Evolutionary conservation across 176 grass and related monocot species (phyloP).

Genomic region (Carex pumila): DNA sequence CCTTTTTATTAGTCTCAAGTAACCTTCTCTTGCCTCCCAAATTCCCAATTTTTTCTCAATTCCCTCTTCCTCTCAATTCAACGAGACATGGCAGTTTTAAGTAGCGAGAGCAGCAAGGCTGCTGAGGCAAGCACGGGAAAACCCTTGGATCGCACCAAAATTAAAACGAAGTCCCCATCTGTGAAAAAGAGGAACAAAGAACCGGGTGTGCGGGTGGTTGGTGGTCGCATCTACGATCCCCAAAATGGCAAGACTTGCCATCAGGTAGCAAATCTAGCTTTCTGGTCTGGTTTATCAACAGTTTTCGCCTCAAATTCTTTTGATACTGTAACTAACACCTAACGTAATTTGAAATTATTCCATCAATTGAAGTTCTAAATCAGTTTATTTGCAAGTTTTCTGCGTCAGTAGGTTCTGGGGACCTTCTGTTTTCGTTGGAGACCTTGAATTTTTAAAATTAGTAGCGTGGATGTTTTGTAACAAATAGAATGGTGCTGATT

Average conservation of each 20-base stretch:
- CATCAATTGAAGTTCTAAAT: neutral
- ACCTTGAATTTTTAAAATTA: neutral
- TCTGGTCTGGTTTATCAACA: neutral
- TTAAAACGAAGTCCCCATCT: neutral
- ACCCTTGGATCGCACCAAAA: neutral
- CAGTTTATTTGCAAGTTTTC: neutral
- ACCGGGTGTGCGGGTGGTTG: constrained; percentile 44
- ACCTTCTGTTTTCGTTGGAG: neutral
- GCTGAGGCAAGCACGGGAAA: neutral
- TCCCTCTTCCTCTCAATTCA: neutral
- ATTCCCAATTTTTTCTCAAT: constrained; percentile 14
- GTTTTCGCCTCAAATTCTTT: neutral
- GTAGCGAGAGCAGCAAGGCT: neutral
- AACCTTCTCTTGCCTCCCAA: constrained; percentile 3
- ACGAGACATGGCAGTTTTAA: neutral
- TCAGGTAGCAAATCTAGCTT: constrained; percentile 39
- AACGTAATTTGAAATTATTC: neutral
- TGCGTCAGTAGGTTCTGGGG: neutral
- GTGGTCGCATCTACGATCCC: constrained; percentile 59
- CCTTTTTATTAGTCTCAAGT: neutral
- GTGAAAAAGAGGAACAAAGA: constrained; percentile 33
- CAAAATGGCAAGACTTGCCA: constrained; percentile 83
- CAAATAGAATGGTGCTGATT: neutral
- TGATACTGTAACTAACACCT: neutral
- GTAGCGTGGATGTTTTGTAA: neutral